phyloP scores from a whole-genome alignment of 176 grass and related monocot species.

The Lolium rigidum region DNA sequence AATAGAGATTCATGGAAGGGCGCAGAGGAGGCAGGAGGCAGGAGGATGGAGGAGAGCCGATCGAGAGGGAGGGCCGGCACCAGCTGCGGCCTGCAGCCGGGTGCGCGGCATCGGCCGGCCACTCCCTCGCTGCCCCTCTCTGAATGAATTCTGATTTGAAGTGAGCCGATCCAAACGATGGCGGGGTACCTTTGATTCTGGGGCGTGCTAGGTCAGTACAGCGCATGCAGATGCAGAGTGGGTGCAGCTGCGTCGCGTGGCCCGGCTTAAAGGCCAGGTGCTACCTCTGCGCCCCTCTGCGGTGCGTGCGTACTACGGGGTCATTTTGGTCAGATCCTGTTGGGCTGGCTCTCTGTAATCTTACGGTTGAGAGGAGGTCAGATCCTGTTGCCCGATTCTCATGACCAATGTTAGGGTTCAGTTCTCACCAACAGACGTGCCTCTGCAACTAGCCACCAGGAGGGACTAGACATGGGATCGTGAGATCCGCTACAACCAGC shows the following conservation, averaged over 20 bases:
- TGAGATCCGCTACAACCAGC: too few species aligned
- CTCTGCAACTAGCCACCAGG: too few species aligned
- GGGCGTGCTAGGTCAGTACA: conserved; percentile 8
- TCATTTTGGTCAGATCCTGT: conserved; percentile 22
- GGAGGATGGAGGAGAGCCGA: not conserved
- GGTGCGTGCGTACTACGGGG: not conserved
- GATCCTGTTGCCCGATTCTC: too few species aligned
- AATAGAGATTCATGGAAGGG: conserved; percentile 16
- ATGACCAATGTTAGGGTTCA: too few species aligned
- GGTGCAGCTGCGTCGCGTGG: not conserved
- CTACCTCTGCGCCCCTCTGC: conserved; percentile 26
- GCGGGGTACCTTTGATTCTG: conserved; percentile 4
- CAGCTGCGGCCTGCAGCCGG: not conserved
- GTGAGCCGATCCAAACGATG: not conserved
- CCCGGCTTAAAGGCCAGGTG: conserved; percentile 12
- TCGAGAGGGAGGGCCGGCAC: not conserved
- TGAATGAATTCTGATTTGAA: conserved; percentile 17
- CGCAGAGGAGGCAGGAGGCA: not conserved
- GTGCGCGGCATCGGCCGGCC: too few species aligned
- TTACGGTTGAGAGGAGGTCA: too few species aligned
- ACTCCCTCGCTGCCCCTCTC: not conserved
- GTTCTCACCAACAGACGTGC: too few species aligned
- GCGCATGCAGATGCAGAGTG: not conserved
- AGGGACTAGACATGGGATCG: too few species aligned
- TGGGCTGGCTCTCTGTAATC: not conserved